Evolutionary conservation across 257 asterid species (phyloP).

Genomic region (Perilla frutescens): DNA sequence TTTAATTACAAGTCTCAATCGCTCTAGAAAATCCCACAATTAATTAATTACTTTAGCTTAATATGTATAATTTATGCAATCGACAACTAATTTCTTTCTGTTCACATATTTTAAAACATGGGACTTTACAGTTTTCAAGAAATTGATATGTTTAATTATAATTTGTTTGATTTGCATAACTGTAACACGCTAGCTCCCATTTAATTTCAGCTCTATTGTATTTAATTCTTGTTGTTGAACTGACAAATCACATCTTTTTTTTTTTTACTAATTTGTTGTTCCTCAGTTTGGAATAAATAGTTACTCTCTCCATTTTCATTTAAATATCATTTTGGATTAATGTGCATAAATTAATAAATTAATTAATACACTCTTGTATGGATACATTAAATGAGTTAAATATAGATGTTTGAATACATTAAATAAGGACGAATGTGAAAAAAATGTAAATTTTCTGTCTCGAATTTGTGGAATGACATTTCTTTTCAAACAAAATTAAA

Average conservation of each 20-base stretch:
- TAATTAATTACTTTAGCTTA: background rate
- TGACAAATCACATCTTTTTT: background rate
- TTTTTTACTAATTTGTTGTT: background rate
- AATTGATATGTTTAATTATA: background rate
- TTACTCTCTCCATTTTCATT: too few species aligned
- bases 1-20: constrained; percentile 26
- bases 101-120: constrained; percentile 26
- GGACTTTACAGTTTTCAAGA: constrained; percentile 27
- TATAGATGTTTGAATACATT: too few species aligned
- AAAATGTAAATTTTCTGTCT: too few species aligned
- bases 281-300: constrained; percentile 3
- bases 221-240: constrained; percentile 1
- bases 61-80: background rate
- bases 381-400: too few species aligned
- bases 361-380: too few species aligned
- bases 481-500: too few species aligned
- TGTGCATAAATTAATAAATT: too few species aligned
- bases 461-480: too few species aligned
- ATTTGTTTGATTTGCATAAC: constrained; percentile 25
- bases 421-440: too few species aligned
- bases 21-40: constrained; percentile 6
- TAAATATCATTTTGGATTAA: too few species aligned
- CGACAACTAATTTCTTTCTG: constrained; percentile 28
- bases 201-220: constrained; percentile 17
- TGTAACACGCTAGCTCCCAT: constrained; percentile 23